Conservation (phyloP, 2,329 filamentous ascomycete species). For the Monosporascus sp. region DNA sequence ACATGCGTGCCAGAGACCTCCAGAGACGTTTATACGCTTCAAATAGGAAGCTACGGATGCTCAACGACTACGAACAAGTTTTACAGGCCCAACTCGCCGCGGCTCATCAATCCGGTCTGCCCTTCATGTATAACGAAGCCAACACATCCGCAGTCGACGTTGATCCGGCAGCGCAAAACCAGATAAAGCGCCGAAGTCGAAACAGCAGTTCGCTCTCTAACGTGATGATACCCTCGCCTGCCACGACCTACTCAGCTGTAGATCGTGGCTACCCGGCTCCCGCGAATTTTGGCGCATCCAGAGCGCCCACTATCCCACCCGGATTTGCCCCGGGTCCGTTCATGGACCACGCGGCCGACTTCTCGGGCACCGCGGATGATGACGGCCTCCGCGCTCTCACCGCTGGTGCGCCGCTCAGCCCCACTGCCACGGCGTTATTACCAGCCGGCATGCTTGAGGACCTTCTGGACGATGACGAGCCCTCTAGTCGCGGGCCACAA, state of each 20-base stretch:
- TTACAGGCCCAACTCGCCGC: conserved; percentile 42
- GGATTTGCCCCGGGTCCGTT: conserved; percentile 50
- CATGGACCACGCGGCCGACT: conserved; percentile 40
- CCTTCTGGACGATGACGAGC: conserved; percentile 49
- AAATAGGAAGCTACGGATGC: conserved; percentile 39
- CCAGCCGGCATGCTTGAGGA: conserved; percentile 64
- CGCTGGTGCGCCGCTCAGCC: conserved; percentile 67
- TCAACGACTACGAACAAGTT: conserved; percentile 42
- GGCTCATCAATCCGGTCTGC: conserved; percentile 35
- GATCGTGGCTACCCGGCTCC: conserved; percentile 43
- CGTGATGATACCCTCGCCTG: conserved; percentile 34
- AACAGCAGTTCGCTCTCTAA: conserved; percentile 43
- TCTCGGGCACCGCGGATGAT: conserved; percentile 47
- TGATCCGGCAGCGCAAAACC: conserved; percentile 34
- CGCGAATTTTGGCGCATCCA: conserved; percentile 40
- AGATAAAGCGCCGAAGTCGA: conserved; percentile 42
- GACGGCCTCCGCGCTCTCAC: conserved; percentile 56
- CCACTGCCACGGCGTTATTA: conserved; percentile 67
- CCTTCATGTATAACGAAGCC: conserved; percentile 39
- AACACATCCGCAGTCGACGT: conserved; percentile 43
- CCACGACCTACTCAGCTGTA: conserved; percentile 32
- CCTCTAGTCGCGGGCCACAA: conserved; percentile 35
- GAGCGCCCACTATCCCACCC: conserved; percentile 34
- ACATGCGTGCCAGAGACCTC: conserved; percentile 45
- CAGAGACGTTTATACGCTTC: conserved; percentile 44